Evolutionary conservation across 371 early-diverging fungal genomes (phyloP).

Genomic region (Mucor saturninus): DNA sequence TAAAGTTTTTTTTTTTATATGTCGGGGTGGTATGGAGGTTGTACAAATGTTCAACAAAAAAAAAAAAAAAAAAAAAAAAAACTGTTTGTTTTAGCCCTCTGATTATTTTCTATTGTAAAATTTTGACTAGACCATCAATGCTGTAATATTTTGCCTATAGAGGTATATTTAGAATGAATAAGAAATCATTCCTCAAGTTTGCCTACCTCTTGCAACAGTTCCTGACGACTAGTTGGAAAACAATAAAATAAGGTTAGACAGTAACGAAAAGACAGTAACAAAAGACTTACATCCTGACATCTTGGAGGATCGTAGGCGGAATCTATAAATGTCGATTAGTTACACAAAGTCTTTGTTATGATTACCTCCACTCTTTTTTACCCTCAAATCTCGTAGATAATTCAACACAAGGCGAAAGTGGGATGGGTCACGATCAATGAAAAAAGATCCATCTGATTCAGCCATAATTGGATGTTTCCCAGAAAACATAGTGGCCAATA

Average conservation of each 20-base stretch:
- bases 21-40: neutral
- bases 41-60: neutral
- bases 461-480: conserved; percentile 37
- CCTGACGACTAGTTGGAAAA: conserved; percentile 28
- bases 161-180: neutral
- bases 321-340: conserved; percentile 24
- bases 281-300: conserved; percentile 31
- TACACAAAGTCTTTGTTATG: neutral
- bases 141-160: conserved; percentile 45
- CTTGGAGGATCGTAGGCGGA: conserved; percentile 36
- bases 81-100: neutral
- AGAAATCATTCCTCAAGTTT: neutral
- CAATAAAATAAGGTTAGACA: neutral
- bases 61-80: neutral
- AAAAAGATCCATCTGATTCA: conserved; percentile 48
- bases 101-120: conserved; percentile 11
- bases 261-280: neutral
- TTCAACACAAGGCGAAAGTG: conserved; percentile 45
- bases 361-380: conserved; percentile 5
- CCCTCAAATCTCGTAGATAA: conserved; percentile 40
- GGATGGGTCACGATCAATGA: conserved; percentile 46
- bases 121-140: conserved; percentile 38
- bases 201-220: conserved; percentile 47
- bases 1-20: neutral
- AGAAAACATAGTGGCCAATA: conserved; percentile 53